Conservation (phyloP, 495 filamentous ascomycete genomes). For the Xylaria intraflava region DNA sequence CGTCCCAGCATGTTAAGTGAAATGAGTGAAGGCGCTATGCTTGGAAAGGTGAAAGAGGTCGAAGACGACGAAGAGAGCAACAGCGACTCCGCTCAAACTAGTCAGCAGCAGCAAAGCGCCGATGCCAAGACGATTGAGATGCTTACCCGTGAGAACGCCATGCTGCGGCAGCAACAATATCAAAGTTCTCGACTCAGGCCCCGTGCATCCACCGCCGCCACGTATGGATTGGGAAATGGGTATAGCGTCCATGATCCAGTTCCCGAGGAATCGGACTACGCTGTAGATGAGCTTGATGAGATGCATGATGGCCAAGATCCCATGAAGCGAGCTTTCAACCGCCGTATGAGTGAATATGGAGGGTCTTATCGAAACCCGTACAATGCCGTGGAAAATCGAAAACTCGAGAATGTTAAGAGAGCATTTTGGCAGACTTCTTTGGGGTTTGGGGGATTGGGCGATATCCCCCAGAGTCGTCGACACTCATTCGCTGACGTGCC, state of each 20-base stretch:
- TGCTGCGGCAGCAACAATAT: conserved; percentile 59
- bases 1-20: conserved; percentile 81
- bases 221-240: conserved; percentile 47
- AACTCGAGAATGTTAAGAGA: conserved; percentile 71
- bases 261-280: conserved; percentile 64
- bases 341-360: conserved; percentile 59
- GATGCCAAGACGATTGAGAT: conserved; percentile 66
- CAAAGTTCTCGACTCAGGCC: conserved; percentile 56
- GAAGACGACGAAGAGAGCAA: conserved; percentile 69
- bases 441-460: conserved; percentile 63
- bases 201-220: conserved; percentile 51
- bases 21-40: conserved; percentile 59
- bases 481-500: conserved; percentile 93
- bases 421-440: conserved; percentile 84
- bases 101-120: conserved; percentile 46
- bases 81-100: conserved; percentile 48
- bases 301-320: conserved; percentile 50
- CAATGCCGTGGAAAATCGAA: conserved; percentile 58
- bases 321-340: conserved; percentile 46
- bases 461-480: conserved; percentile 77
- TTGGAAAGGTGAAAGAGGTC: conserved; percentile 75
- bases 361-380: conserved; percentile 52
- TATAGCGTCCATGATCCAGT: conserved; percentile 59
- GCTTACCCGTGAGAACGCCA: conserved; percentile 64
- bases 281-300: conserved; percentile 64